A percentile compares a stretch with the other conserved stretches of the same genome.
phyloP scores from a whole-genome alignment of 352 stramenopile species.

The Globisporangium yorkense region DNA sequence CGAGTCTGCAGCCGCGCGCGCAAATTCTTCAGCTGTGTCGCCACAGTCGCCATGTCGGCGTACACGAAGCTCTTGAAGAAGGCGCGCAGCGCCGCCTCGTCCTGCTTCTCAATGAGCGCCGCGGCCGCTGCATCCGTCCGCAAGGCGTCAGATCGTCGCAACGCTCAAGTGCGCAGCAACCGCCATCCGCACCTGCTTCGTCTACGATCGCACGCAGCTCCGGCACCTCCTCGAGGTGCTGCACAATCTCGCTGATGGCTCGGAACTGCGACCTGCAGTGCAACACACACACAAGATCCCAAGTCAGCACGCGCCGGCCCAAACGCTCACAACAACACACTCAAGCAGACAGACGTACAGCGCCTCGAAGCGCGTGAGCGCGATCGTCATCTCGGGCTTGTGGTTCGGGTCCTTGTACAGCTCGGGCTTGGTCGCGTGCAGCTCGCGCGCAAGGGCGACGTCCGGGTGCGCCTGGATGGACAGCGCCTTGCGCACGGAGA shows the following conservation, averaged over 20 bases:
- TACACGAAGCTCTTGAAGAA: slow-evolving; percentile 84
- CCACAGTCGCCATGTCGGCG: slow-evolving; percentile 59
- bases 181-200: slow-evolving; percentile 1
- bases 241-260: slow-evolving; percentile 78
- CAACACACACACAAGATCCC: not conserved
- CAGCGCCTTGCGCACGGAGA: slow-evolving; percentile 96
- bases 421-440: slow-evolving; percentile 85
- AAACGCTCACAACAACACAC: not conserved
- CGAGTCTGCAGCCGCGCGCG: slow-evolving; percentile 61
- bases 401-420: slow-evolving; percentile 98
- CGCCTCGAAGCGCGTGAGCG: slow-evolving; percentile 95
- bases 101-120: slow-evolving; percentile 28
- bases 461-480: slow-evolving; percentile 96
- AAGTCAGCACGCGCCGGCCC: not conserved
- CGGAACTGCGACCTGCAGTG: slow-evolving; percentile 83
- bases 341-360: slow-evolving; percentile 35
- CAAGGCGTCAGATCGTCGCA: not conserved
- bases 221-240: slow-evolving; percentile 65
- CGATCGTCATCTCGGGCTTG: slow-evolving; percentile 99
- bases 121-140: slow-evolving; percentile 18
- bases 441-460: slow-evolving; percentile 59
- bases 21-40: slow-evolving; percentile 67
- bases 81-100: slow-evolving; percentile 39
- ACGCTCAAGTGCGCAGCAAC: not conserved
- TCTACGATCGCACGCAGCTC: slow-evolving; percentile 68